A percentile compares a stretch with the other conserved stretches of the same genome.
phyloP scores from a whole-genome alignment of 352 stramenopile genomes.

The Phytophthora citricola region DNA sequence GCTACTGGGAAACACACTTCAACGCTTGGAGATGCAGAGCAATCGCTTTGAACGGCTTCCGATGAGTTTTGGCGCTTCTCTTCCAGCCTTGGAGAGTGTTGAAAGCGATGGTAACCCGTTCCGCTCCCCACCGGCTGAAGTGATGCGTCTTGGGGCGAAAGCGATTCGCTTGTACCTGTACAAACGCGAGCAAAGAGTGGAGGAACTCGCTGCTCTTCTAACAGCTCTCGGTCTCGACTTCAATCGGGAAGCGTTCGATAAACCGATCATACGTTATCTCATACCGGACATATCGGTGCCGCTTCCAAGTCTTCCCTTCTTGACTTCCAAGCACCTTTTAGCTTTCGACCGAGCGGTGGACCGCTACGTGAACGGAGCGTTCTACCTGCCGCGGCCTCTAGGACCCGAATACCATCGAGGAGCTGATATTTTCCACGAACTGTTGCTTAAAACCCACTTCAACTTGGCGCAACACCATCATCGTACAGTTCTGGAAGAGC shows the following conservation, averaged over 20 bases:
- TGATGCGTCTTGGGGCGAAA: slow-evolving; percentile 62
- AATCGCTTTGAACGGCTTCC: slow-evolving; percentile 75
- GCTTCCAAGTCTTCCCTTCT: slow-evolving; percentile 44
- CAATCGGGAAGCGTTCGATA: slow-evolving; percentile 50
- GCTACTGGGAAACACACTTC: slow-evolving; percentile 48
- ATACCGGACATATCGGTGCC: slow-evolving; percentile 24
- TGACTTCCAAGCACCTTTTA: slow-evolving; percentile 52
- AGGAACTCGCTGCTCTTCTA: slow-evolving; percentile 57
- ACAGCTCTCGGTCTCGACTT: slow-evolving; percentile 41
- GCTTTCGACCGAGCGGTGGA: slow-evolving; percentile 63
- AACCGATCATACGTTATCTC: slow-evolving; percentile 44
- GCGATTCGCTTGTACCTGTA: slow-evolving; percentile 60
- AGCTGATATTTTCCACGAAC: slow-evolving; percentile 61
- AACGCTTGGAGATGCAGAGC: slow-evolving; percentile 66
- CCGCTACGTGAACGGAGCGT: slow-evolving; percentile 72
- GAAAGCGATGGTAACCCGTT: slow-evolving; percentile 83
- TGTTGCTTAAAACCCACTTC: slow-evolving; percentile 66
- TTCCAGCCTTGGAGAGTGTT: slow-evolving; percentile 49
- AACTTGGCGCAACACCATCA: slow-evolving; percentile 57
- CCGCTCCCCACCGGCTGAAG: slow-evolving; percentile 64
- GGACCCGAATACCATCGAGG: slow-evolving; percentile 43
- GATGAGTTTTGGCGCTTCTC: slow-evolving; percentile 56
- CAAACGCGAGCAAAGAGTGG: slow-evolving; percentile 66
- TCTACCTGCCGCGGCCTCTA: slow-evolving; percentile 57
- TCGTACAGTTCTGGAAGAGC: slow-evolving; percentile 54